Evolutionary conservation across 768 basidiomycete species (phyloP).

Genomic region (Psilocybe cyanescens): DNA sequence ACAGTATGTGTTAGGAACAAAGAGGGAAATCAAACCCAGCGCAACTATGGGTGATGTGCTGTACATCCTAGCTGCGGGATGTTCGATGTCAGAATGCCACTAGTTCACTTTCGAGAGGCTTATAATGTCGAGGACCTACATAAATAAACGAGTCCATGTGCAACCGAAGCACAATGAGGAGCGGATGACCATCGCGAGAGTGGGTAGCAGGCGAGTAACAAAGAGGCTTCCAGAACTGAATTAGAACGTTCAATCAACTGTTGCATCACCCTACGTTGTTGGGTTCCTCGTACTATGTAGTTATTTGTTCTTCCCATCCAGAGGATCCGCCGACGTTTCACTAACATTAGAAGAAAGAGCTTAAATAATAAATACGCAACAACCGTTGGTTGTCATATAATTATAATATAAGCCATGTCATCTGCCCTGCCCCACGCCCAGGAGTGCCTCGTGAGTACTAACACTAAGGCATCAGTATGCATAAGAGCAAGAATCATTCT

Average conservation of each 20-base stretch:
- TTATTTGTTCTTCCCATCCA: background rate
- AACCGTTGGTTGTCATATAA: too few relatives aligned
- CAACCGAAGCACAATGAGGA: background rate
- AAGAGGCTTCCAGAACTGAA: background rate
- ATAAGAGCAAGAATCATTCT: too few relatives aligned
- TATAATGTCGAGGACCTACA: background rate
- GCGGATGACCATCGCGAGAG: background rate
- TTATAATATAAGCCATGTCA: too few relatives aligned
- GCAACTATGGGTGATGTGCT: background rate
- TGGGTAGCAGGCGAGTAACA: too few relatives aligned
- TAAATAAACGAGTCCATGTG: background rate
- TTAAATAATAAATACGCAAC: too few relatives aligned
- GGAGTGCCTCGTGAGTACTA: too few relatives aligned
- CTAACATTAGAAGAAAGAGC: background rate
- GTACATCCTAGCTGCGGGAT: background rate
- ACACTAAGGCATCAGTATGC: too few relatives aligned
- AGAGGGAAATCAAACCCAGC: background rate
- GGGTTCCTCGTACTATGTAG: too few relatives aligned
- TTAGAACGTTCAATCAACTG: background rate
- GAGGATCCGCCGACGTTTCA: background rate
- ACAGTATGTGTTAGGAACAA: background rate
- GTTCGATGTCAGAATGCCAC: background rate
- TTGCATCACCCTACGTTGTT: background rate
- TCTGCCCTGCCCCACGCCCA: too few relatives aligned
- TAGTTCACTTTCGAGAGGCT: background rate